Conservation (phyloP, 2,329 filamentous ascomycete species). For the Xenosphaeropsis pyriputrescens region DNA sequence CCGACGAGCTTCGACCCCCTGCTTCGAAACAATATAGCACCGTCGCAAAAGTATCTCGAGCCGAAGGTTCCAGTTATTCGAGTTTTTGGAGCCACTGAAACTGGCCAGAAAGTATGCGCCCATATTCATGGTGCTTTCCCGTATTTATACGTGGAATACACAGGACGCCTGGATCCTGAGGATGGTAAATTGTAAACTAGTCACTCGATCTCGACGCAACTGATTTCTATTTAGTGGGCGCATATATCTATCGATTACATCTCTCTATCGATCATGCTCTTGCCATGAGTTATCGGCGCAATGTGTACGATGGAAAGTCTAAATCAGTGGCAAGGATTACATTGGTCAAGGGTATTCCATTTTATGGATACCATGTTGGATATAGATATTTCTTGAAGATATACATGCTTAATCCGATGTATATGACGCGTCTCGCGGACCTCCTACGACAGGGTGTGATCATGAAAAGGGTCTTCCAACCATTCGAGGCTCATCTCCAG, state of each 20-base stretch:
- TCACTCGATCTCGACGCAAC: background rate
- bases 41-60: slow-evolving; percentile 42
- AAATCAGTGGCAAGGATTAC: slow-evolving; percentile 81
- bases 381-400: slow-evolving; percentile 88
- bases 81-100: slow-evolving; percentile 85
- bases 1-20: slow-evolving; percentile 72
- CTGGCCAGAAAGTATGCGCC: slow-evolving; percentile 88
- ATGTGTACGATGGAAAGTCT: slow-evolving; percentile 52
- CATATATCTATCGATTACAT: slow-evolving; percentile 66
- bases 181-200: slow-evolving; percentile 40
- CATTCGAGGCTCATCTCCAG: slow-evolving; percentile 86
- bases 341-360: slow-evolving; percentile 82
- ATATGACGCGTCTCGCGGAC: slow-evolving; percentile 80
- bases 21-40: slow-evolving; percentile 49
- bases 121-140: slow-evolving; percentile 94
- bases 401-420: slow-evolving; percentile 76
- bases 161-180: slow-evolving; percentile 48
- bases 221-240: slow-evolving; percentile 38
- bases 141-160: slow-evolving; percentile 86
- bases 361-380: slow-evolving; percentile 91
- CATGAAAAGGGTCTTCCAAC: slow-evolving; percentile 72
- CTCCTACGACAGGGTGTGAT: slow-evolving; percentile 79
- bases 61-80: slow-evolving; percentile 76
- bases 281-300: slow-evolving; percentile 68
- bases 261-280: slow-evolving; percentile 84